phyloP scores from a whole-genome alignment of 2,329 filamentous ascomycete genomes.

The Ophiostoma ips region DNA sequence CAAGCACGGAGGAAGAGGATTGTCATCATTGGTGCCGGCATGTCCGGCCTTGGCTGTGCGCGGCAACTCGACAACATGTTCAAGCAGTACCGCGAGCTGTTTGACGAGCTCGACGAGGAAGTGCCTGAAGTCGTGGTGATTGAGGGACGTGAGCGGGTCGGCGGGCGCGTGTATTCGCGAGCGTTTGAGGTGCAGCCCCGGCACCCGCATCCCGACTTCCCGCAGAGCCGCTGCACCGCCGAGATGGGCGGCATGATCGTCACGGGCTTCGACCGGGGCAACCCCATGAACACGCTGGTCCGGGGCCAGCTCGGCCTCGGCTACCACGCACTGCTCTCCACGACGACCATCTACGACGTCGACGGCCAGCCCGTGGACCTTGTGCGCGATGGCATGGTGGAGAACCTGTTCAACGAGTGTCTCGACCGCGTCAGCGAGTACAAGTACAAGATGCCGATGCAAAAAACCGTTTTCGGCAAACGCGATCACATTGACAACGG shows the following conservation, averaged over 20 bases:
- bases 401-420: slow-evolving; percentile 89
- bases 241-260: slow-evolving; percentile 99
- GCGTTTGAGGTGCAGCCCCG: slow-evolving; percentile 43
- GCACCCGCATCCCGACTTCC: not conserved
- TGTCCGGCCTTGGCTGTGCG: slow-evolving; percentile 83
- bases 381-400: slow-evolving; percentile 65
- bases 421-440: slow-evolving; percentile 83
- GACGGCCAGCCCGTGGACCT: slow-evolving; percentile 67
- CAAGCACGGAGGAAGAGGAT: slow-evolving; percentile 52
- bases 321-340: slow-evolving; percentile 68
- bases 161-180: slow-evolving; percentile 85
- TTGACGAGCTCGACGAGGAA: slow-evolving; percentile 50
- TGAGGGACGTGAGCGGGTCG: slow-evolving; percentile 76
- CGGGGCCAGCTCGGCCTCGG: slow-evolving; percentile 78
- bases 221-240: slow-evolving; percentile 53
- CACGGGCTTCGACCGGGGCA: slow-evolving; percentile 90
- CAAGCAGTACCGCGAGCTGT: slow-evolving; percentile 58
- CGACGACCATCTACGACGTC: slow-evolving; percentile 69
- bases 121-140: slow-evolving; percentile 65
- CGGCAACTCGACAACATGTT: slow-evolving; percentile 82
- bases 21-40: slow-evolving; percentile 82
- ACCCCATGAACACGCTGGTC: slow-evolving; percentile 82
- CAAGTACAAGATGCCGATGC: slow-evolving; percentile 60
- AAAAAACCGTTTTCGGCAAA: slow-evolving; percentile 68
- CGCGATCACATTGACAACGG: slow-evolving; percentile 69